phyloP scores from a whole-genome alignment of 768 basidiomycete genomes.

The Lentinula detonsa region DNA sequence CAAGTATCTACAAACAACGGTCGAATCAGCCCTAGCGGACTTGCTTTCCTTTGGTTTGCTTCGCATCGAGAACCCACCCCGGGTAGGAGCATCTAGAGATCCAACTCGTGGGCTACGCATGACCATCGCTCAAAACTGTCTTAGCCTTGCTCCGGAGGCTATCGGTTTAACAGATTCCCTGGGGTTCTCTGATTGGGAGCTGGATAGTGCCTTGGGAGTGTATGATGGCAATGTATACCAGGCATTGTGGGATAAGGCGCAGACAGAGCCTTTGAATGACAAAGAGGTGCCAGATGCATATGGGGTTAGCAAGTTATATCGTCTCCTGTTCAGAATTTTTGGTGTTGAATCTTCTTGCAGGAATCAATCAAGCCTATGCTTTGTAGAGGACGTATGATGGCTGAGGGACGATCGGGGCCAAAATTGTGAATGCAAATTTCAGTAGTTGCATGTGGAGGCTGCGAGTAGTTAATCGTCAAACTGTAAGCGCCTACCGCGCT shows the following conservation, averaged over 20 bases:
- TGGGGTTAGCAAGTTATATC: slow-evolving; percentile 27
- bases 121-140: slow-evolving; percentile 42
- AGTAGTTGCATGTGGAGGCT: no score
- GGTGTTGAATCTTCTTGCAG: slow-evolving; percentile 12
- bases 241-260: slow-evolving; percentile 52
- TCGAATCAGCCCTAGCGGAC: slow-evolving; percentile 52
- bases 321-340: background rate
- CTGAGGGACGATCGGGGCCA: slow-evolving; percentile 14
- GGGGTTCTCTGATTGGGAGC: slow-evolving; percentile 69
- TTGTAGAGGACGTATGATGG: slow-evolving; percentile 36
- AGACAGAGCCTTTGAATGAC: slow-evolving; percentile 55
- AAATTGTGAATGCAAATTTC: slow-evolving; percentile 20
- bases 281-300: slow-evolving; percentile 49
- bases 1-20: slow-evolving; percentile 56
- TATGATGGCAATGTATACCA: slow-evolving; percentile 64
- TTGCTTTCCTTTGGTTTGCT: slow-evolving; percentile 52
- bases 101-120: slow-evolving; percentile 43
- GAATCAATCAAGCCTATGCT: slow-evolving; percentile 49
- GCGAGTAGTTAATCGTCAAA: no score
- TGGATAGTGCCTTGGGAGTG: slow-evolving; percentile 64
- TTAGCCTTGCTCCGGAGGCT: slow-evolving; percentile 51
- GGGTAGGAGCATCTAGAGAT: slow-evolving; percentile 24
- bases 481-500: no score
- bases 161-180: slow-evolving; percentile 71
- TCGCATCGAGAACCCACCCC: slow-evolving; percentile 3